These are phyloP conservation scores for Colletotrichum tropicale DNA, from an alignment of 2,329 filamentous ascomycete species.

Conservation along the genomic window DNA sequence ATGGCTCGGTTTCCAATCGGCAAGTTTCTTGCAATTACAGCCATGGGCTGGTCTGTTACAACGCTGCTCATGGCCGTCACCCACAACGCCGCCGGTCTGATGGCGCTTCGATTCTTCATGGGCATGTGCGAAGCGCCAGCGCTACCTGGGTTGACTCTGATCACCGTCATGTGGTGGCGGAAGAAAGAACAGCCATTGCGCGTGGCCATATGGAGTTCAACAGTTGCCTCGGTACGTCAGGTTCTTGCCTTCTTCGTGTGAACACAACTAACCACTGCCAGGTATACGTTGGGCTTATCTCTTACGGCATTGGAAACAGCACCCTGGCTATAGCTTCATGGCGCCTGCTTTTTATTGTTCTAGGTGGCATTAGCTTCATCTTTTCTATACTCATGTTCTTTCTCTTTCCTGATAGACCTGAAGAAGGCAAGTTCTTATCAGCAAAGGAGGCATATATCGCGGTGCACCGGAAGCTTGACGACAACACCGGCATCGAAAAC, in stretches of 20 bases:
- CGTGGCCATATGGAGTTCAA: not conserved
- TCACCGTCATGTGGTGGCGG: slow-evolving; percentile 61
- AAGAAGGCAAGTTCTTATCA: slow-evolving; percentile 9
- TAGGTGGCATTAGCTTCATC: slow-evolving; percentile 35
- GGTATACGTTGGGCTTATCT: not conserved
- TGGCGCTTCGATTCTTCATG: slow-evolving; percentile 59
- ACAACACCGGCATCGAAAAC: slow-evolving; percentile 39
- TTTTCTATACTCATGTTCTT: slow-evolving; percentile 27
- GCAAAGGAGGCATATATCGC: slow-evolving; percentile 24
- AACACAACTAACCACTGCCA: not conserved
- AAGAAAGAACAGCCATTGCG: not conserved
- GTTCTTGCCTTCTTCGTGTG: not conserved
- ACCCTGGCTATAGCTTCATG: not conserved
- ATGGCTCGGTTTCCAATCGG: slow-evolving; percentile 53
- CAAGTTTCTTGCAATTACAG: slow-evolving; percentile 49
- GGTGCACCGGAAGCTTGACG: slow-evolving; percentile 32
- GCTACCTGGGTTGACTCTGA: slow-evolving; percentile 62
- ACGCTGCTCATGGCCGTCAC: slow-evolving; percentile 54
- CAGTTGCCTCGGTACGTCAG: not conserved
- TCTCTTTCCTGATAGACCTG: slow-evolving; percentile 26
- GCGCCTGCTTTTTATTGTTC: slow-evolving; percentile 38
- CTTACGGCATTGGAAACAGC: not conserved
- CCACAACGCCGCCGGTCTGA: slow-evolving; percentile 58
- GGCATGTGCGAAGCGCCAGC: slow-evolving; percentile 62
- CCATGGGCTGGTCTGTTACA: slow-evolving; percentile 52